Evolutionary conservation across 257 asterid genomes (phyloP), one percentile per base, ranked within the genome.

Genomic region (Fraxinus excelsior): DNA sequence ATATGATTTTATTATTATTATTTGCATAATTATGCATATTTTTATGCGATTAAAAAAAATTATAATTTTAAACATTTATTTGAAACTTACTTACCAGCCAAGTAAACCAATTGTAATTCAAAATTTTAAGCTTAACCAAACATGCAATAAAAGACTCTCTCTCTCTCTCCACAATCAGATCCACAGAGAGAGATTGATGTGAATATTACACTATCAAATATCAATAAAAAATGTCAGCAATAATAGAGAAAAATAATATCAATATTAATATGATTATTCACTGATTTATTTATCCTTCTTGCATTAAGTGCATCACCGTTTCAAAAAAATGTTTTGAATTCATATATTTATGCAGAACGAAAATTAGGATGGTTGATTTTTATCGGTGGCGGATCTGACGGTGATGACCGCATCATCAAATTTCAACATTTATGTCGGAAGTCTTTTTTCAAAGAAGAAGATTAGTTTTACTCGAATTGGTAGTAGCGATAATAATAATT

Each of bases 351-450:
- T 1, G 25, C 25, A 56, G 28, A 56, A 56, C 28, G 65, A 10
- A 56, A n/a, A n/a, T 56, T n/a, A 56, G 65, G 26, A 56, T 18
- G 0, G 10, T 56, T 56, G 65, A 18, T 18, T 7, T 56, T n/a
- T 56, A 56, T 18, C 3, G 65, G 78, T 29, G 80, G 77, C 68
- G 82, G 84, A 86, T 86, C 87, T 83, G 86, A 77, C 84, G 90
- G 83, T 84, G 87, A 68, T 38, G 83, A 79, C 76, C 40, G 72
- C 79, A 31, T 81, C 77, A 69, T 46, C 76, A 38, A 56, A 18
- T 56, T 56, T 56, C 65, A 56, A n/a, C 28, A 56, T 5, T n/a
- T n/a, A 44, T 74, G 79, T 65, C 25, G 38, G 72, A 78, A 44
- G 76, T 29, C 44, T 72, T 42, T 58, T 68, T 56, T 10, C 44